Conservation (phyloP, 371 early-diverging fungal species). For the Lichtheimia ramosa region DNA sequence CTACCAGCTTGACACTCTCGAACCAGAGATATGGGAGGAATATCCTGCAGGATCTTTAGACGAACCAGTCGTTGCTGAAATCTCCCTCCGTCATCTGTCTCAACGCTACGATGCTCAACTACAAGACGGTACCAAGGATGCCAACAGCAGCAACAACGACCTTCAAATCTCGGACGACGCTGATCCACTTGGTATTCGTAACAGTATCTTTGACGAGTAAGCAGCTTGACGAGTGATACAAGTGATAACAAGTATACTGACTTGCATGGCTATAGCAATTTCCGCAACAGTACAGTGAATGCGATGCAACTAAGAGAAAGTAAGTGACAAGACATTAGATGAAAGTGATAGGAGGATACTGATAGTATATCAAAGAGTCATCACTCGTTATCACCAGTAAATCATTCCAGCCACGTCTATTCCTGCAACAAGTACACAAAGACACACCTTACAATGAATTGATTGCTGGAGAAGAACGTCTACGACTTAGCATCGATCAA, state of each 20-base stretch:
- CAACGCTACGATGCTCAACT: conserved; percentile 20
- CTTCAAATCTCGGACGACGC: conserved; percentile 38
- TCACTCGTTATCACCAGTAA: conserved; percentile 57
- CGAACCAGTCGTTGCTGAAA: conserved; percentile 24
- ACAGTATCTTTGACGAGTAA: conserved; percentile 50
- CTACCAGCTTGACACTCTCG: conserved; percentile 46
- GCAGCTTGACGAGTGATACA: not conserved
- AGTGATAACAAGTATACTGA: not conserved
- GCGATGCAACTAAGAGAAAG: conserved; percentile 47
- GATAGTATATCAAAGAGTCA: conserved; percentile 23
- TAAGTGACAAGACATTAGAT: conserved; percentile 13
- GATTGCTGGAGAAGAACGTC: conserved; percentile 67
- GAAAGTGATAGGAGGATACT: not conserved
- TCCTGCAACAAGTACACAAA: conserved; percentile 82
- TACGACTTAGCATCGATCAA: conserved; percentile 76
- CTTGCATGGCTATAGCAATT: conserved; percentile 15
- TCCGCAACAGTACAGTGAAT: conserved; percentile 31
- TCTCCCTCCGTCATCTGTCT: conserved; percentile 37
- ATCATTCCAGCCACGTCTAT: conserved; percentile 78
- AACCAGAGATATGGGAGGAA: conserved; percentile 48
- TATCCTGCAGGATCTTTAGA: conserved; percentile 22
- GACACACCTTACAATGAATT: conserved; percentile 83
- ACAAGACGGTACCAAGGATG: conserved; percentile 7
- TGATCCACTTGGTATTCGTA: conserved; percentile 45
- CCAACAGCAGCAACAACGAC: conserved; percentile 26